Percentiles rank a stretch among this genome's conserved stretches.
phyloP scores from a whole-genome alignment of 148 eudicot genomes.

The Vaccinium darrowii region DNA sequence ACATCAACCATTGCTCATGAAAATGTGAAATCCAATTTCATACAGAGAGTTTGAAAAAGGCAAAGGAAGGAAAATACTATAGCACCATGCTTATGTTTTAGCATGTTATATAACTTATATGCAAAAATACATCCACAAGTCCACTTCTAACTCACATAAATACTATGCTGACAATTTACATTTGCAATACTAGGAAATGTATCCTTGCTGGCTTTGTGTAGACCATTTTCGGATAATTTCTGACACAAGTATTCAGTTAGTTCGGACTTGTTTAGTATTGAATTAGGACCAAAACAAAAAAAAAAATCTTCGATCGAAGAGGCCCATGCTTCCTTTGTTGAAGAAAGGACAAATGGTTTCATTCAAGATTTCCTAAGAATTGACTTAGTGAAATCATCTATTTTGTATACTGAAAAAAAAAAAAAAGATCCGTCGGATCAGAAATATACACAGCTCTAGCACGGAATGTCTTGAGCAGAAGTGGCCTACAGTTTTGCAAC shows the following conservation, averaged over 20 bases:
- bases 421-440: no score
- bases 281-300: no score
- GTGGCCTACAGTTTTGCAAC: not conserved
- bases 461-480: not conserved
- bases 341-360: no score
- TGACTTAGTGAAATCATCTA: no score
- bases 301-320: no score
- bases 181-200: not conserved
- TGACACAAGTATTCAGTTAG: no score
- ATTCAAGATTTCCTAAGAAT: no score
- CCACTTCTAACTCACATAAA: not conserved
- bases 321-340: no score
- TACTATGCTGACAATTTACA: not conserved
- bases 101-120: not conserved
- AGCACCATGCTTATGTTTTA: not conserved
- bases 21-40: not conserved
- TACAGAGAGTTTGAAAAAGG: not conserved
- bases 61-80: not conserved
- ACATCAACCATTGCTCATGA: conserved; percentile 6
- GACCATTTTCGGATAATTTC: not conserved
- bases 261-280: no score
- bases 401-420: no score
- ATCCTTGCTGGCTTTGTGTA: not conserved
- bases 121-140: conserved; percentile 4
- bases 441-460: not conserved